Evolutionary conservation across 2,329 filamentous ascomycete species (phyloP).

Genomic region (Hortaea werneckii): DNA sequence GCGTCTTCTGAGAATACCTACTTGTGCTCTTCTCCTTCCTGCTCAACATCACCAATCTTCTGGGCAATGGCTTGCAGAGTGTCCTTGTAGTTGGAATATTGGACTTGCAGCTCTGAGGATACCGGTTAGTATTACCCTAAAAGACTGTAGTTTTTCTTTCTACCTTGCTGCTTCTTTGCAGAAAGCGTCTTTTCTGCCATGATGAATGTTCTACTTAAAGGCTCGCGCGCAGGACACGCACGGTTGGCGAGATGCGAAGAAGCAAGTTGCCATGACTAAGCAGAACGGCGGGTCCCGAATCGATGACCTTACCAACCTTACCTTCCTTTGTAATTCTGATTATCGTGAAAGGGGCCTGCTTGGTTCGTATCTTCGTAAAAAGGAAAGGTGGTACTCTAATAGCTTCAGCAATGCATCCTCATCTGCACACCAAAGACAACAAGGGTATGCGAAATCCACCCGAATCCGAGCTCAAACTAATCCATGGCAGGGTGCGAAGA

Average conservation of each 20-base stretch:
- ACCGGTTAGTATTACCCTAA: constrained; percentile 1
- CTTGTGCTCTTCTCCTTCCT: constrained; percentile 98
- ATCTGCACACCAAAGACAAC: constrained; percentile 88
- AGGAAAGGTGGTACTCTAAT: no score
- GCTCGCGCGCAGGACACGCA: no score
- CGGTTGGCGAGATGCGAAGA: no score
- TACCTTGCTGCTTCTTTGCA: constrained; percentile 67
- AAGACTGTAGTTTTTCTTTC: not conserved
- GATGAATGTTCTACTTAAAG: constrained; percentile 12
- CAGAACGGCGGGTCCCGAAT: no score
- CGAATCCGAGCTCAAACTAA: no score
- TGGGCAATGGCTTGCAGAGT: constrained; percentile 82
- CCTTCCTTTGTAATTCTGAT: no score
- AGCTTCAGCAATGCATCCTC: constrained; percentile 69
- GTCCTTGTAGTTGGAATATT: constrained; percentile 68
- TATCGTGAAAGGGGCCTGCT: no score
- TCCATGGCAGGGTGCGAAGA: constrained; percentile 69
- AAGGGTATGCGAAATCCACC: constrained; percentile 47
- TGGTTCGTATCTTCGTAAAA: no score
- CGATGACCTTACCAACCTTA: no score
- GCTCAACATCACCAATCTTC: constrained; percentile 95
- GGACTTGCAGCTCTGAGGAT: constrained; percentile 60
- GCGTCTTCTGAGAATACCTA: constrained; percentile 33
- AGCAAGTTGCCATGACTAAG: no score
- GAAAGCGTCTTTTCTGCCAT: constrained; percentile 43